A percentile compares a stretch with the other conserved stretches of the same genome.
phyloP scores from a whole-genome alignment of 1,139 yeast species.

The Hyphopichia fennica region DNA sequence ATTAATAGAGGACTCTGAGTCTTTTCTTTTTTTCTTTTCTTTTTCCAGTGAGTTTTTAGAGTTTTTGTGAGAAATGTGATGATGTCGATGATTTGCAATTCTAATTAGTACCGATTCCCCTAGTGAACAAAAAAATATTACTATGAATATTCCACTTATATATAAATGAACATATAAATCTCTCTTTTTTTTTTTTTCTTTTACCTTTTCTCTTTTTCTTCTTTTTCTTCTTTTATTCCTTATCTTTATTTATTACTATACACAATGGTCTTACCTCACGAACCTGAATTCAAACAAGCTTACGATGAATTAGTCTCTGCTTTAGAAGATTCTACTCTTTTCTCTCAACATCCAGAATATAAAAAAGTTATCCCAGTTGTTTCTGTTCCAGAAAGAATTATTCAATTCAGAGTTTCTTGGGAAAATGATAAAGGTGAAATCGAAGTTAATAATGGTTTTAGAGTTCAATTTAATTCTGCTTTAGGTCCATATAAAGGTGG shows the following conservation, averaged over 20 bases:
- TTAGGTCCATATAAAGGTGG: conserved; percentile 99
- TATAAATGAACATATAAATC: too few species aligned
- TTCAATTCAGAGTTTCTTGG: conserved; percentile 97
- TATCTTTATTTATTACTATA: background rate
- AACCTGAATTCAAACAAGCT: conserved; percentile 99
- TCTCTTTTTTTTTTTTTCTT: too few species aligned
- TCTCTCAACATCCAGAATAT: conserved; percentile 85
- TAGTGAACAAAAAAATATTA: too few species aligned
- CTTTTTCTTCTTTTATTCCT: background rate
- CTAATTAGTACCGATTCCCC: too few species aligned
- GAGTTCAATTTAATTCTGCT: conserved; percentile 98
- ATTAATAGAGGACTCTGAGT: too few species aligned
- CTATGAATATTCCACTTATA: too few species aligned
- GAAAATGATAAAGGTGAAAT: conserved; percentile 91
- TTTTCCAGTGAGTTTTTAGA: too few species aligned
- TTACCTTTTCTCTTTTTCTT: too few species aligned
- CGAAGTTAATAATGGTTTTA: conserved; percentile 95
- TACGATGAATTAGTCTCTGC: conserved; percentile 90
- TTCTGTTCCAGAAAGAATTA: conserved; percentile 92
- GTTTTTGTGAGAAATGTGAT: too few species aligned
- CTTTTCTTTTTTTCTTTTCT: too few species aligned
- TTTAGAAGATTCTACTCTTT: conserved; percentile 86
- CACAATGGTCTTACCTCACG: conserved; percentile 60
- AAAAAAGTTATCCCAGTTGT: conserved; percentile 87
- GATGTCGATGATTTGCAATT: too few species aligned